Evolutionary conservation across 305 asterid genomes (phyloP), one percentile per base, ranked within the genome.

Genomic region (Withania somnifera): DNA sequence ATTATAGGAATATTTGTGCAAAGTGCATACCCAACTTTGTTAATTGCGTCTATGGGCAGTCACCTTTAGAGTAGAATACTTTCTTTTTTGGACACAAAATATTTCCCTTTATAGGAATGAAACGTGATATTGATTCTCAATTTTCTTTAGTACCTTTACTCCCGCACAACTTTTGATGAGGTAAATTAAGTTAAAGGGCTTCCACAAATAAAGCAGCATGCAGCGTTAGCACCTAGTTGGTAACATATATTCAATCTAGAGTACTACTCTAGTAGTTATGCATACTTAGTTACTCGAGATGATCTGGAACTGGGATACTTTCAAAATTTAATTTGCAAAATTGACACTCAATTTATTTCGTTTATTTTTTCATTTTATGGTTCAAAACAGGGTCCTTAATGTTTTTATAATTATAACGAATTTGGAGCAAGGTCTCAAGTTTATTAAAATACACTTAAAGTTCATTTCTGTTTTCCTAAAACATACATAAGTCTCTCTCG

Each of bases 91-190:
- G 53, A 20, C 63, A 50, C 82, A 56, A 79, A 81, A 71, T 64
- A 17, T 83, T 84, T 86, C 84, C 87, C 85, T 82, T 84, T 77
- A 83, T 66, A 87, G 88, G 83, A 84, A 84, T 83, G 60, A 82
- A 60, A 71, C 85, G 67, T 85, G 75, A 38, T 87, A 51, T 32
- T 47, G 87, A 83, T 82, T 85, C 82, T 54, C 42, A 53, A 83
- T 69, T 78, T 60, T 73, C 13, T 56, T 64, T 64, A 9, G 13
- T 56, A 54, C 63, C 61, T 80, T 64, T 82, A 83, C 87, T 82
- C 77, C 53, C 82, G 45, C 61, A 78, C 82, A 60, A 54, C 86
- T 88, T 84, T 78, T 77, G 66, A 83, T 85, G 80, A 80, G 61
- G 60, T 51, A n/a, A 76, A 50, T 76, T 51, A 30, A 50, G 63